These are phyloP conservation scores for Pestalotiopsis sp. DNA, from an alignment of 2,329 filamentous ascomycete genomes.

Conservation along the genomic window DNA sequence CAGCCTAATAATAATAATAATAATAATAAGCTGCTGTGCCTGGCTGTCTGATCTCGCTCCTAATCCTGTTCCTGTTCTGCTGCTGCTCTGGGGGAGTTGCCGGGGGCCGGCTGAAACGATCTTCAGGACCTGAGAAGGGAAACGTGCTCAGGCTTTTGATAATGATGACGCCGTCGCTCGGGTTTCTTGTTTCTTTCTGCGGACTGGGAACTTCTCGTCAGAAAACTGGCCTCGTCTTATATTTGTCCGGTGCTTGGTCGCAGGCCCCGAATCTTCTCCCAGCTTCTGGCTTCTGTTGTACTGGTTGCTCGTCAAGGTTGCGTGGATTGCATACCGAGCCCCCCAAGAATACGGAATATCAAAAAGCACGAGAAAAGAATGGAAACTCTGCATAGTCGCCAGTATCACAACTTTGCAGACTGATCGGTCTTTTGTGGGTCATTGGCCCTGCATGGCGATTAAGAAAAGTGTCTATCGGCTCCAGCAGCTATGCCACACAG, in stretches of 20 bases:
- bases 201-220: background rate
- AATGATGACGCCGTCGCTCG: background rate
- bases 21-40: background rate
- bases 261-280: background rate
- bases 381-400: background rate
- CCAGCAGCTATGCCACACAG: background rate
- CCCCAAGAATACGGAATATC: background rate
- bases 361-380: background rate
- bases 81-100: background rate
- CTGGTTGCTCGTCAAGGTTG: background rate
- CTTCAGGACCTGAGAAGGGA: background rate
- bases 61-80: background rate
- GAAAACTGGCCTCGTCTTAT: background rate
- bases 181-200: background rate
- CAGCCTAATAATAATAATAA: background rate
- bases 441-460: background rate
- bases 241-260: background rate
- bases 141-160: background rate
- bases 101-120: background rate
- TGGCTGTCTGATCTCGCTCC: background rate
- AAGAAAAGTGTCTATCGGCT: background rate
- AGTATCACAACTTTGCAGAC: conserved; percentile 1
- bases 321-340: background rate
- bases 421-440: background rate
- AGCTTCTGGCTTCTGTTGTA: background rate